Percentiles rank a stretch among this genome's conserved stretches.
These are phyloP conservation scores for Suillus tomentosus DNA, from an alignment of 768 basidiomycete species.

Conservation along the genomic window DNA sequence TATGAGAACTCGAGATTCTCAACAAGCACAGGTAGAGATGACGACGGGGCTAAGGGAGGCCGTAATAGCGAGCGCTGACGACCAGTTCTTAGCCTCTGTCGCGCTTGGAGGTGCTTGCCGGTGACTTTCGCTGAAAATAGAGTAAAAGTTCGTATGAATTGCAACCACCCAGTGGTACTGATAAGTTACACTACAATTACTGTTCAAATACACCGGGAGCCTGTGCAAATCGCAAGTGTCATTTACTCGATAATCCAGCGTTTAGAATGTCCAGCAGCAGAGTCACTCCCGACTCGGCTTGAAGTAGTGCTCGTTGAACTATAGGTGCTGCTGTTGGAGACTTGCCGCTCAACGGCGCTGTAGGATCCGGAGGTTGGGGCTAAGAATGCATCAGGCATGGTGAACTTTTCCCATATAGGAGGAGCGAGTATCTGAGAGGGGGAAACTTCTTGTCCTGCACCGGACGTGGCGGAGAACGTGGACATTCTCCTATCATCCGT, in stretches of 20 bases:
- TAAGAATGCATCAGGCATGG: slow-evolving; percentile 19
- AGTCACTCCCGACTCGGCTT: slow-evolving; percentile 8
- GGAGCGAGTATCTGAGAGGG: slow-evolving; percentile 41
- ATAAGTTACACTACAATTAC: neutral
- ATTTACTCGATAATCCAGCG: slow-evolving; percentile 34
- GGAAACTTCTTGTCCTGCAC: slow-evolving; percentile 34
- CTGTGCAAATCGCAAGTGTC: neutral
- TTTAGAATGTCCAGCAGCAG: slow-evolving; percentile 16
- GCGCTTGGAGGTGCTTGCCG: neutral
- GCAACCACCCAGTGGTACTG: neutral
- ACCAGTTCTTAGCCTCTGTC: neutral
- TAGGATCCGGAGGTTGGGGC: slow-evolving; percentile 22
- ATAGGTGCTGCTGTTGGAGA: slow-evolving; percentile 9
- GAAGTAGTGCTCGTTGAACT: slow-evolving; percentile 15
- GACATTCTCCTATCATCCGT: slow-evolving; percentile 52
- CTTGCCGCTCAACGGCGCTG: slow-evolving; percentile 22
- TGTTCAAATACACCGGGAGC: neutral
- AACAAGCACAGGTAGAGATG: neutral
- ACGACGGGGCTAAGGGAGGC: neutral
- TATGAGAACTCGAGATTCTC: too few species aligned
- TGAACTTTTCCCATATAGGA: slow-evolving; percentile 24
- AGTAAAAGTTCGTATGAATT: neutral
- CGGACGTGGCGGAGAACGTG: slow-evolving; percentile 49
- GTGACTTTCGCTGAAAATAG: neutral
- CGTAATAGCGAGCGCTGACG: neutral